phyloP scores from a whole-genome alignment of 1,284 basidiomycete genomes.

The Moesziomyces globuligerus region DNA sequence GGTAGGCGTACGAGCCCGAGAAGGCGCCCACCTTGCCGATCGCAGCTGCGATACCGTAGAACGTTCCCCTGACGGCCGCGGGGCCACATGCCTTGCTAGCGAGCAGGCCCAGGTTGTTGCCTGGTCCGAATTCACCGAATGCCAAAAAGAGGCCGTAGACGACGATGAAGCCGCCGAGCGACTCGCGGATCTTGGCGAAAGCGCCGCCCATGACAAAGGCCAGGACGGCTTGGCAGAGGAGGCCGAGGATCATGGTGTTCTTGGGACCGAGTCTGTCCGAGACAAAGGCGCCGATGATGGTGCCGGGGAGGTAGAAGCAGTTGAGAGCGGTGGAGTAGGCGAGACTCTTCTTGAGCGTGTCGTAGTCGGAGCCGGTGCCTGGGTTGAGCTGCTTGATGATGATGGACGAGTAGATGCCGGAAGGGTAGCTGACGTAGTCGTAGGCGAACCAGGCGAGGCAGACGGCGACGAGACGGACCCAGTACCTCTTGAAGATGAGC shows the following conservation, averaged over 20 bases:
- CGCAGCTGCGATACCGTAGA: conserved; percentile 73
- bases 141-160: conserved; percentile 90
- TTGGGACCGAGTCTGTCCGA: conserved; percentile 69
- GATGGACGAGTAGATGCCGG: conserved; percentile 82
- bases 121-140: conserved; percentile 78
- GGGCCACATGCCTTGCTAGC: conserved; percentile 56
- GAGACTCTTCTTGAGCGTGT: conserved; percentile 30
- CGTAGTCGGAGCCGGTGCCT: conserved; percentile 21
- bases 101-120: conserved; percentile 62
- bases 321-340: conserved; percentile 69
- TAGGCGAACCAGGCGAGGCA: conserved; percentile 74
- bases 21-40: conserved; percentile 76
- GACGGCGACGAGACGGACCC: conserved; percentile 76
- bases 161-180: conserved; percentile 71
- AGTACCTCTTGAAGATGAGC: conserved; percentile 84
- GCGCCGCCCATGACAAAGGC: conserved; percentile 72
- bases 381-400: conserved; percentile 76
- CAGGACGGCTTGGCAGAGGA: conserved; percentile 59
- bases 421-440: conserved; percentile 58
- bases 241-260: conserved; percentile 58
- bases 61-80: conserved; percentile 54
- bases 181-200: conserved; percentile 45
- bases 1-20: conserved; percentile 56
- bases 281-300: conserved; percentile 79
- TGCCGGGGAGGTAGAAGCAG: conserved; percentile 73